Evolutionary conservation across 306 rosid genomes (phyloP).

Genomic region (Prinsepia uniflora): DNA sequence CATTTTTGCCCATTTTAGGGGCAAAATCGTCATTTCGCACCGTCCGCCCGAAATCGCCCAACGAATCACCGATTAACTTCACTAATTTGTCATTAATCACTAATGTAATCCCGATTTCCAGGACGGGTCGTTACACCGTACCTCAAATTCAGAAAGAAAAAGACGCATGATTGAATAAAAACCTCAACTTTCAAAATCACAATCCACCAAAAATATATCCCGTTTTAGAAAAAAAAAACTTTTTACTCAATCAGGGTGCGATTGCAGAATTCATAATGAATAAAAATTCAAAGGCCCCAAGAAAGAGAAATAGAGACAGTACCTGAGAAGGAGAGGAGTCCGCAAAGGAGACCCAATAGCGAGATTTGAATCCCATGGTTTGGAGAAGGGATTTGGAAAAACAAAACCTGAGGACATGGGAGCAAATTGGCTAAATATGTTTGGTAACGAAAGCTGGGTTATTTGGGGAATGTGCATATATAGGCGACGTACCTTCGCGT

Average conservation of each 20-base stretch:
- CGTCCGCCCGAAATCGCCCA: too few species aligned
- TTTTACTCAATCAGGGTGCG: not conserved
- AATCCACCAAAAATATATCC: not conserved
- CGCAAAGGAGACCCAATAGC: not conserved
- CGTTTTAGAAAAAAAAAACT: not conserved
- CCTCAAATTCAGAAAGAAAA: conserved; percentile 16
- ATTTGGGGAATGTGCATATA: not conserved
- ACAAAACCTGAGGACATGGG: not conserved
- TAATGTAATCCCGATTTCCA: too few species aligned
- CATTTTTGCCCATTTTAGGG: too few species aligned
- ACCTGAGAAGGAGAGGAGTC: not conserved
- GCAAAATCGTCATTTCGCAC: too few species aligned
- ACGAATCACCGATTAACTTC: too few species aligned
- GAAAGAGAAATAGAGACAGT: not conserved
- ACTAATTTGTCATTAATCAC: too few species aligned
- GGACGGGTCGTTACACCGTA: not conserved
- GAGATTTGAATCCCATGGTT: not conserved
- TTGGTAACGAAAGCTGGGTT: not conserved
- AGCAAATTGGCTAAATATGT: not conserved
- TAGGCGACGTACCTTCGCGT: too few species aligned
- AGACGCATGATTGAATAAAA: conserved; percentile 6
- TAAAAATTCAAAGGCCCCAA: not conserved
- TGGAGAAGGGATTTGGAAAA: not conserved
- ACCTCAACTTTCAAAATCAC: conserved; percentile 12
- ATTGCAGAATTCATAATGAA: not conserved